Conservation (phyloP, 495 filamentous ascomycete species). For the Hyphodiscus hymeniophilus region DNA sequence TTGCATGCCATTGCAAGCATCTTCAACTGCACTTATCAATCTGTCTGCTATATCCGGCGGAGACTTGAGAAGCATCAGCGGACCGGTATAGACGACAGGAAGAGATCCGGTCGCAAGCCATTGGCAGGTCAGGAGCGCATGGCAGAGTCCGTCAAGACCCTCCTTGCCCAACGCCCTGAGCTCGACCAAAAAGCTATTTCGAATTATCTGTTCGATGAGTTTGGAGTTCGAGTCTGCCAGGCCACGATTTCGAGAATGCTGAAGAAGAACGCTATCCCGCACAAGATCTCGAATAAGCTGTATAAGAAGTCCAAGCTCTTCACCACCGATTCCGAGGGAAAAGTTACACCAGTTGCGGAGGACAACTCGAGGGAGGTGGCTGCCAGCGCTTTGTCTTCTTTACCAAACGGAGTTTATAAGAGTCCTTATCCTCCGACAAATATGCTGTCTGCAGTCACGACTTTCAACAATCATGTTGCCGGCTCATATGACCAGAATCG, state of each 20-base stretch:
- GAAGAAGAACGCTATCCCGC: constrained; percentile 8
- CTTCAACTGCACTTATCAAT: constrained; percentile 10
- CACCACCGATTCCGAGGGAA: background rate
- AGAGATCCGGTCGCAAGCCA: constrained; percentile 3
- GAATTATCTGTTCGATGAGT: background rate
- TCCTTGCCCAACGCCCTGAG: constrained; percentile 1
- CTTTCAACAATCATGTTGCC: background rate
- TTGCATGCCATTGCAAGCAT: constrained; percentile 4
- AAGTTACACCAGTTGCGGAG: background rate
- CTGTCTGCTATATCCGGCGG: constrained; percentile 3
- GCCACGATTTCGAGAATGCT: constrained; percentile 10
- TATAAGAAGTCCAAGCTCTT: constrained; percentile 7
- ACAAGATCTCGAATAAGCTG: constrained; percentile 9
- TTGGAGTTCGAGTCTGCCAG: background rate
- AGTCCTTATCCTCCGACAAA: constrained; percentile 2
- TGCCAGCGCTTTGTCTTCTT: background rate
- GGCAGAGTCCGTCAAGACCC: background rate
- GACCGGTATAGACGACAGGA: constrained; percentile 4
- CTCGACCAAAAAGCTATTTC: constrained; percentile 4
- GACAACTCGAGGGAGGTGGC: background rate
- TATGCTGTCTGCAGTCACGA: background rate
- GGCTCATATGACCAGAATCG: background rate
- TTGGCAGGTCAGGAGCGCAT: constrained; percentile 2
- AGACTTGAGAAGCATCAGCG: background rate
- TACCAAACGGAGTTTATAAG: background rate